Base-by-base conservation (phyloP, 148 eudicot genomes). In the Selenicereus undatus region DNA sequence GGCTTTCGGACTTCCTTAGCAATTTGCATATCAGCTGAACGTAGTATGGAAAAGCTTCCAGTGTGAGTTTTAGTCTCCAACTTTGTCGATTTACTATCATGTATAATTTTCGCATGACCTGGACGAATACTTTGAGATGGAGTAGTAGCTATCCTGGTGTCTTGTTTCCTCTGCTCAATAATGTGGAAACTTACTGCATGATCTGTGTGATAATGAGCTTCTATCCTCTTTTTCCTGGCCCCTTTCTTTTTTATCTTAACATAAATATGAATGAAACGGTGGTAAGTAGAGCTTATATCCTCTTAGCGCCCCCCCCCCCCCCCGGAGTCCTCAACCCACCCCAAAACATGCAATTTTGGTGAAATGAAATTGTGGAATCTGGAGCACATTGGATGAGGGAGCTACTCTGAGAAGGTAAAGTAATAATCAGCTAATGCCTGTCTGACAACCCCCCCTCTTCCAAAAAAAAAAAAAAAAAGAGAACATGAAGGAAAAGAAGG, bases 1-100 rank as follows among this genome's bases (percentile, higher is more conserved):
- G 93, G 89, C 93, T 92, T 62, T 88, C 90, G 26, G 96, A 92
- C 54, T 89, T 90, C 86, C 92, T 90, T 52, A 74, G 81, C 74
- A 78, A 79, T 85, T 29, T 92, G 89, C 90, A 71, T 51, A 78
- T 92, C 75, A 84, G 93, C 62, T 91, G 89, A 91, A 82, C 60
- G 66, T 21, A 54, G 29, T 36, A 81, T 83, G 51, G 72, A 71
- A 73, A 74, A 76, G 75, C 78, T 75, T 75, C 75, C 82, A 84
- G 84, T 80, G 88, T 81, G 76, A 84, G 91, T 82, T 43, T 80
- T 32, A 39, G 50, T 56, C 54, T 74, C 30, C 29, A 14, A 22
- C 29, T 20, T 58, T 39, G 36, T 69, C 70, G 5, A 10, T 26
- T 36, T 56, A 32, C 32, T 56, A 48, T 36, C 22, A 21, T 9